phyloP scores from a whole-genome alignment of 2,329 filamentous ascomycete genomes.

The Colletotrichum sojae region DNA sequence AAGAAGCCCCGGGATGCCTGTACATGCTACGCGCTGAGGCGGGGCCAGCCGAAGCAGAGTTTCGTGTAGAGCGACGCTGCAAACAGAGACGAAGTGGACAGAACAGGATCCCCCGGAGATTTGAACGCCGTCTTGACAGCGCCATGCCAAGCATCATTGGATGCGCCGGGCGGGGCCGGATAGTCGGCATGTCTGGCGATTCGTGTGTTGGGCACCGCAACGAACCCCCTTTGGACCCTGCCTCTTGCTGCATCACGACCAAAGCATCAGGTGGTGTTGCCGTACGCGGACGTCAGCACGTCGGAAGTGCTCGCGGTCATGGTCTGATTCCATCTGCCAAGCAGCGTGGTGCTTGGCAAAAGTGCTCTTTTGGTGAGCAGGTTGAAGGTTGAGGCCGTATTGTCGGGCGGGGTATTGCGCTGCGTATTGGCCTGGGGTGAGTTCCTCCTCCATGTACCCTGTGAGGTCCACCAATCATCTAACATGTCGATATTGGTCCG shows the following conservation, averaged over 20 bases:
- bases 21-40: conserved; percentile 24
- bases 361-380: not conserved
- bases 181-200: conserved; percentile 19
- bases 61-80: not conserved
- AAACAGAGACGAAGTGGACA: not conserved
- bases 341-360: not conserved
- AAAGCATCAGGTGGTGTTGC: not conserved
- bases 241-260: not conserved
- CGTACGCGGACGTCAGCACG: not conserved
- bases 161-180: conserved; percentile 18
- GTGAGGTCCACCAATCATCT: conserved; percentile 37
- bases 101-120: conserved; percentile 1
- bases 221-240: not conserved
- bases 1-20: conserved; percentile 1
- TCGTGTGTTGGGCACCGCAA: not conserved
- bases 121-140: conserved; percentile 12
- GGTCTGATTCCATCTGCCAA: conserved; percentile 26
- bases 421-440: conserved; percentile 19
- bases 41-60: conserved; percentile 11
- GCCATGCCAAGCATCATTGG: conserved; percentile 23
- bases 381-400: not conserved
- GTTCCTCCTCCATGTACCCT: not conserved
- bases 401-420: conserved; percentile 8
- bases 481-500: conserved; percentile 13
- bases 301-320: not conserved